Conservation (phyloP, 495 filamentous ascomycete genomes). For the Penicillium waksmanii region DNA sequence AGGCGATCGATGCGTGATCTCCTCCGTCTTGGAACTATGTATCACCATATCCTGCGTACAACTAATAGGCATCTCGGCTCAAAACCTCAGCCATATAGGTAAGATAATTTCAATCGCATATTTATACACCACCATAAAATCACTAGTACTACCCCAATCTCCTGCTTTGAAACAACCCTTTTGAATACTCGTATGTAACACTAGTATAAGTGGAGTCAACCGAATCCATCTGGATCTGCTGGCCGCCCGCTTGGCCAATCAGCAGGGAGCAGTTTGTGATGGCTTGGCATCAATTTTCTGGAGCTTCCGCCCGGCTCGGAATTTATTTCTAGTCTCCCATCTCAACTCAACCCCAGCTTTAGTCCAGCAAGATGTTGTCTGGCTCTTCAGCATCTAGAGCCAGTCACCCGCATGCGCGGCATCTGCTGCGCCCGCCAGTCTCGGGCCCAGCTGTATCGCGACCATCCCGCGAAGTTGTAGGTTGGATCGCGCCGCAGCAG, state of each 20-base stretch:
- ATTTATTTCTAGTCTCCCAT: constrained; percentile 23
- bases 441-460: constrained; percentile 29
- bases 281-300: constrained; percentile 44
- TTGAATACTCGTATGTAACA: too few relatives aligned
- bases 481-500: constrained; percentile 23
- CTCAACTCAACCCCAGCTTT: neutral
- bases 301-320: constrained; percentile 20
- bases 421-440: constrained; percentile 29
- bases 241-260: constrained; percentile 34
- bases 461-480: constrained; percentile 35
- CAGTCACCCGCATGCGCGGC: constrained; percentile 31
- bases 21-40: too few relatives aligned
- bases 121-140: too few relatives aligned
- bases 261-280: constrained; percentile 33
- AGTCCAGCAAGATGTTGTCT: constrained; percentile 39
- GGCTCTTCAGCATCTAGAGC: constrained; percentile 37
- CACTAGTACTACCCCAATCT: too few relatives aligned
- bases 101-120: too few relatives aligned
- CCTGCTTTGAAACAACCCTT: too few relatives aligned
- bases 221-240: constrained; percentile 1
- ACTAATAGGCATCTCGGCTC: too few relatives aligned
- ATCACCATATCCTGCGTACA: too few relatives aligned
- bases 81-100: too few relatives aligned
- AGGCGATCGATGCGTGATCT: too few relatives aligned
- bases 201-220: too few relatives aligned